phyloP scores from a whole-genome alignment of 2,329 filamentous ascomycete species.

The Talaromyces sp. region DNA sequence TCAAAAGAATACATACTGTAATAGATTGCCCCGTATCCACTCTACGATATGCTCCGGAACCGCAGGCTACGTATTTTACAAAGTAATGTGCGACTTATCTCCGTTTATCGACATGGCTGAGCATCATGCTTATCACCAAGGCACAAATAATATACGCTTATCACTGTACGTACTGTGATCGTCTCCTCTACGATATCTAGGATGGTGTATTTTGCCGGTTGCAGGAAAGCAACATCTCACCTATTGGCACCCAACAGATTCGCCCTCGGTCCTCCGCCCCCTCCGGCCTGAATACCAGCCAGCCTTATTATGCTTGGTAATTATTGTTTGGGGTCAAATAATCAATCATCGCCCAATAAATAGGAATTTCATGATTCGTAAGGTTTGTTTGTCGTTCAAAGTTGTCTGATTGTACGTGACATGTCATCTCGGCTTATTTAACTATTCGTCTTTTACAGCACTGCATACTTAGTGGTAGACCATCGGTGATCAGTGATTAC shows the following conservation, averaged over 20 bases:
- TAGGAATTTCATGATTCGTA: background rate
- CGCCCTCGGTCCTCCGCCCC: background rate
- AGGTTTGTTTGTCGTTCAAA: background rate
- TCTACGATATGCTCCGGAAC: background rate
- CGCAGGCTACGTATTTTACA: background rate
- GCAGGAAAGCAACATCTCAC: background rate
- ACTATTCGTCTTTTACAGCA: too few species aligned
- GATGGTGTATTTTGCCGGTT: background rate
- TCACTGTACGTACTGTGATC: too few species aligned
- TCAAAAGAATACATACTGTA: background rate
- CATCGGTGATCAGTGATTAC: too few species aligned
- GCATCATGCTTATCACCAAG: background rate
- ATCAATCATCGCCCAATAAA: background rate
- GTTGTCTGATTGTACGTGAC: background rate
- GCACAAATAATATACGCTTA: background rate
- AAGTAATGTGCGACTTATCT: background rate
- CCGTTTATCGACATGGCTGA: background rate
- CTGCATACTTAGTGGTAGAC: too few species aligned
- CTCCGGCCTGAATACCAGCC: background rate
- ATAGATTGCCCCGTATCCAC: background rate
- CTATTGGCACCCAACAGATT: background rate
- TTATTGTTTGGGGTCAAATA: background rate
- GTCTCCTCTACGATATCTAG: too few species aligned
- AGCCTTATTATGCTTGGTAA: background rate
- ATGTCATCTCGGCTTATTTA: background rate